Evolutionary conservation across 1,284 basidiomycete species (phyloP).

Genomic region (Moesziomyces globuligerus): DNA sequence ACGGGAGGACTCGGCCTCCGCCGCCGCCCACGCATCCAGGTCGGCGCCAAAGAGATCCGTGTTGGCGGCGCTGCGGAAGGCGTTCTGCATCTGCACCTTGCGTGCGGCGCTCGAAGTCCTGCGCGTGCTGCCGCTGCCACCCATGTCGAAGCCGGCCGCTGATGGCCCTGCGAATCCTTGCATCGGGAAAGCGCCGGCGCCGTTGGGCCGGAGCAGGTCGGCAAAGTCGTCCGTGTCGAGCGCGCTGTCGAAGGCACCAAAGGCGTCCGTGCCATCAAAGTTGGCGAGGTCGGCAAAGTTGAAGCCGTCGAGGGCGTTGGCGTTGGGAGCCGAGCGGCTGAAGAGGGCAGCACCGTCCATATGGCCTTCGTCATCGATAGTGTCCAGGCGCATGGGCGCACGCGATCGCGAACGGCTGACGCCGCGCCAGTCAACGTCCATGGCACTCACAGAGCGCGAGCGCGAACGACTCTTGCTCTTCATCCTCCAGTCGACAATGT

Average conservation of each 20-base stretch:
- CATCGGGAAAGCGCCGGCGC: constrained; percentile 6
- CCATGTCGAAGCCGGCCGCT: constrained; percentile 15
- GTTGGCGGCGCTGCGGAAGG: constrained; percentile 59
- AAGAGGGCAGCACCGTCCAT: constrained; percentile 29
- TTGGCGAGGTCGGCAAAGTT: constrained; percentile 49
- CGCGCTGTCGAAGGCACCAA: constrained; percentile 40
- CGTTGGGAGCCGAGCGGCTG: constrained; percentile 51
- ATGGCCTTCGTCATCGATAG: constrained; percentile 48
- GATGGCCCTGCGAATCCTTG: constrained; percentile 6
- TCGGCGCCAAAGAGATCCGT: constrained; percentile 57
- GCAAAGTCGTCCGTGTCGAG: constrained; percentile 40
- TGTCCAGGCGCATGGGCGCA: constrained; percentile 71
- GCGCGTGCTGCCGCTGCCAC: constrained; percentile 16
- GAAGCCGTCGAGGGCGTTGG: constrained; percentile 29
- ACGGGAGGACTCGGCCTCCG: constrained; percentile 22
- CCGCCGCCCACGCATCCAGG: constrained; percentile 35
- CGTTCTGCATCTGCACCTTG: constrained; percentile 52
- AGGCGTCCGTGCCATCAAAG: constrained; percentile 38
- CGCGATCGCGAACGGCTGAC: constrained; percentile 91
- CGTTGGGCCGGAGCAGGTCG: constrained; percentile 27
- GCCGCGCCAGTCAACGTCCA: constrained; percentile 98
- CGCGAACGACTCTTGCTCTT: constrained; percentile 67
- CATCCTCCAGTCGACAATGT: constrained; percentile 65
- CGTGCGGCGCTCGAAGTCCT: constrained; percentile 33
- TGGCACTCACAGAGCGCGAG: constrained; percentile 71